phyloP scores from a whole-genome alignment of 192 early-diverging fungal genomes.

The Chytriomyces hyalinus region DNA sequence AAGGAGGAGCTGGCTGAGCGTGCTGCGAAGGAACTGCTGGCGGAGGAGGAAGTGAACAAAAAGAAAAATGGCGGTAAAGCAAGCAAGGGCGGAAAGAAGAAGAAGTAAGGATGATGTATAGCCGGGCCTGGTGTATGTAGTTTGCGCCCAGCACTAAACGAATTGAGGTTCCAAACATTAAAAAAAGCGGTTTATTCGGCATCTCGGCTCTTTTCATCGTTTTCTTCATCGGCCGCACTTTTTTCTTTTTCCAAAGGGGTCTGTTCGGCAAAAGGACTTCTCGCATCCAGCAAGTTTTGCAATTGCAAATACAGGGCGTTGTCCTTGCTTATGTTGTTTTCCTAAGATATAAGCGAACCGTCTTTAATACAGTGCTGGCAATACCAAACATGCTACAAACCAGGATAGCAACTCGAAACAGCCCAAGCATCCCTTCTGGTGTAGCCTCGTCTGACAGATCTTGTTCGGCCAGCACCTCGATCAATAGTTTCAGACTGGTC shows the following conservation, averaged over 20 bases:
- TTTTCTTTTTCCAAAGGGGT: constrained; percentile 8
- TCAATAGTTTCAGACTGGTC: constrained; percentile 44
- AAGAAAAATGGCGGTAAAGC: constrained; percentile 22
- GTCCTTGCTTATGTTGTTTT: constrained; percentile 30
- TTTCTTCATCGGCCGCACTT: constrained; percentile 3
- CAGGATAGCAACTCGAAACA: constrained; percentile 45
- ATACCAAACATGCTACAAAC: constrained; percentile 25
- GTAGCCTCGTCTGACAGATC: constrained; percentile 47
- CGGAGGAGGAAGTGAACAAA: constrained; percentile 25
- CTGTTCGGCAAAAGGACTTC: constrained; percentile 38
- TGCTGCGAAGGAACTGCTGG: constrained; percentile 26
- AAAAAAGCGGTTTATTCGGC: constrained; percentile 14
- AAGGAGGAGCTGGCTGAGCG: constrained; percentile 46
- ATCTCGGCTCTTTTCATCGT: not conserved
- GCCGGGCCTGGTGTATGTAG: no score
- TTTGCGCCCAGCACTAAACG: no score
- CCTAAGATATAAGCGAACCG: constrained; percentile 8
- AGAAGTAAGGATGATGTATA: not conserved
- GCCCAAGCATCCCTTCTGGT: constrained; percentile 45
- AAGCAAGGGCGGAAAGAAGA: constrained; percentile 37
- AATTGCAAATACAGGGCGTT: constrained; percentile 24
- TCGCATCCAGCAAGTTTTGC: constrained; percentile 16
- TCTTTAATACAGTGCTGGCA: constrained; percentile 5
- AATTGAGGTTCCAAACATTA: not conserved
- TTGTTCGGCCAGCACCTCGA: constrained; percentile 54